Evolutionary conservation across 176 grass and related monocot species (phyloP).

Genomic region (Otatea glauca): DNA sequence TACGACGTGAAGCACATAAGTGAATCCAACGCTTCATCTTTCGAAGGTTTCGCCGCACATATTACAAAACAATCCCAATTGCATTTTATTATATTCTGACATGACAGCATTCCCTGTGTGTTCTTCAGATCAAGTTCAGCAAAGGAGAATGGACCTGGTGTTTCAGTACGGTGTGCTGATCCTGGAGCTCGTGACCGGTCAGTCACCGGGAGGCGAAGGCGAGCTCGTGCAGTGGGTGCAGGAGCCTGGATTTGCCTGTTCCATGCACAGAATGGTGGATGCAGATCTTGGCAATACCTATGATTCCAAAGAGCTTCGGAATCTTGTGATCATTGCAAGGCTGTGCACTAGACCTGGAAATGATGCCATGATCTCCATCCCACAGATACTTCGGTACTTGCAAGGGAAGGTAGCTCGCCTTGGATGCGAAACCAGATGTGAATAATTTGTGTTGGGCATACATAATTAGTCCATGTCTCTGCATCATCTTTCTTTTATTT

Average conservation of each 20-base stretch:
- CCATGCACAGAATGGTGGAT: slow-evolving; percentile 89
- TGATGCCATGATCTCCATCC: slow-evolving; percentile 55
- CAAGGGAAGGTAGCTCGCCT: slow-evolving; percentile 57
- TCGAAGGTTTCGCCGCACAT: slow-evolving; percentile 48
- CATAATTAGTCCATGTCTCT: neutral
- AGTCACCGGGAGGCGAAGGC: slow-evolving; percentile 67
- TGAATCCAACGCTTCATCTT: slow-evolving; percentile 28
- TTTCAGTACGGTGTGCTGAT: slow-evolving; percentile 92
- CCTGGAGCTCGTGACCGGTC: slow-evolving; percentile 93
- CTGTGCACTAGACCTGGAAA: slow-evolving; percentile 68
- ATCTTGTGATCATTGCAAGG: slow-evolving; percentile 78
- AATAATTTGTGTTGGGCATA: neutral
- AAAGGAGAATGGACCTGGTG: slow-evolving; percentile 56
- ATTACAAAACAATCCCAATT: neutral
- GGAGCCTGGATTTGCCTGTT: slow-evolving; percentile 65
- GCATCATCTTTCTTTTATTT: neutral
- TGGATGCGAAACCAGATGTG: neutral
- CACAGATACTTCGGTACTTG: slow-evolving; percentile 82
- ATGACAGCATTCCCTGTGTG: neutral
- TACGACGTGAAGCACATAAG: slow-evolving; percentile 26
- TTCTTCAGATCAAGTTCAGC: slow-evolving; percentile 62
- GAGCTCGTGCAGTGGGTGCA: slow-evolving; percentile 90
- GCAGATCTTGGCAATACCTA: slow-evolving; percentile 83
- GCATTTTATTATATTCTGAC: neutral
- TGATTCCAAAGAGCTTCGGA: slow-evolving; percentile 75